Base-by-base conservation (phyloP, 495 filamentous ascomycete species). In the Barbatosphaeria neglecta region DNA sequence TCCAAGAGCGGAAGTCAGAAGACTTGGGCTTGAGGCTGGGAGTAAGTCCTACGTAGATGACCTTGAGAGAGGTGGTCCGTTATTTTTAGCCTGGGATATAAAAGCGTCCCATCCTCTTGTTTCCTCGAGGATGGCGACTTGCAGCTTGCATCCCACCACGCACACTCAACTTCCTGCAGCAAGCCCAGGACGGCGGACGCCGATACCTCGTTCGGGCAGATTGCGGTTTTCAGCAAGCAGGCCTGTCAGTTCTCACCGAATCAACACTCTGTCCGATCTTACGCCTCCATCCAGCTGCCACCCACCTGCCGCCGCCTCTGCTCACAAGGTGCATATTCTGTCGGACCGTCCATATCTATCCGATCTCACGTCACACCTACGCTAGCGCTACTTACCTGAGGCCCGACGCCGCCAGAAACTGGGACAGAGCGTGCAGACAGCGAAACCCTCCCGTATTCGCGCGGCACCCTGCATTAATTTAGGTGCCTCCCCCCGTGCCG, bases 71-170 rank as follows among this genome's bases (percentile, higher is more conserved):
- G n/a, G n/a, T 22, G 25, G 37, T 45, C 9, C 28, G 11, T 42
- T 45, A 45, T 45, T 45, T 45, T 45, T 45, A 45, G 43, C 20
- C 24, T 22, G 43, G 22, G 15, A 41, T 41, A 41, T 37, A 37
- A 33, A 45, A 45, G 17, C 43, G 15, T 31, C 27, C 31, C 39
- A 41, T 41, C 39, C 39, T 41, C 39, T 41, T 24, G 23, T 41
- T 22, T 24, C 2, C 39, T 24, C 16, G 39, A 23, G 39, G n/a
- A 22, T 24, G n/a, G 19, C 20, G 18, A 15, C 39, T 24, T 24
- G 39, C 39, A 41, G 13, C 39, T 39, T 41, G 39, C 39, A 41
- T 24, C n/a, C n/a, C n/a, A 23, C 20, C 39, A 22, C 20, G 22
- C 22, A 22, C 39, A 22, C 39, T n/a, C n/a, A n/a, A n/a, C n/a